Evolutionary conservation across 2,329 filamentous ascomycete genomes (phyloP).

Genomic region (Claviceps sp.): DNA sequence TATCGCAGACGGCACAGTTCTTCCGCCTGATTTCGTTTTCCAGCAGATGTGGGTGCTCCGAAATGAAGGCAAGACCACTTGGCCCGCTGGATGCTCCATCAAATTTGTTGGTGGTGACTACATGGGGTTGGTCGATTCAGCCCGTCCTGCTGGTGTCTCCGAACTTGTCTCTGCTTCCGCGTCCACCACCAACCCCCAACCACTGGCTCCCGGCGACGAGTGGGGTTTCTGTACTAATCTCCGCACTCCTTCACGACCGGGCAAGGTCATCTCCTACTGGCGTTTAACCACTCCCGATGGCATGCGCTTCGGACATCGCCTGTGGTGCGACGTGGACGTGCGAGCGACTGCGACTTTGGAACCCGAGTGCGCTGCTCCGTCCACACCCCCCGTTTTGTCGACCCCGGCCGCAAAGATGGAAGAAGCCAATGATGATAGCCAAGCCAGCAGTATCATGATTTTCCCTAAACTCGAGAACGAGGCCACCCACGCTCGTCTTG

Average conservation of each 20-base stretch:
- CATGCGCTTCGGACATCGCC: slow-evolving; percentile 74
- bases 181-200: slow-evolving; percentile 60
- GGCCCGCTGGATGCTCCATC: slow-evolving; percentile 83
- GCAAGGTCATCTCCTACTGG: slow-evolving; percentile 91
- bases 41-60: slow-evolving; percentile 84
- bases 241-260: slow-evolving; percentile 63
- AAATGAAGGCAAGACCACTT: slow-evolving; percentile 65
- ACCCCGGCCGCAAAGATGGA: slow-evolving; percentile 15
- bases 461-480: slow-evolving; percentile 96
- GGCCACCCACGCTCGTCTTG: slow-evolving; percentile 69
- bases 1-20: slow-evolving; percentile 61
- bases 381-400: background rate
- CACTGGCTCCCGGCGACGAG: slow-evolving; percentile 61
- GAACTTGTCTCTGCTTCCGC: slow-evolving; percentile 69
- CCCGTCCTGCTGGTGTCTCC: slow-evolving; percentile 62
- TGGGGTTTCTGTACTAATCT: slow-evolving; percentile 73
- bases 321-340: slow-evolving; percentile 89
- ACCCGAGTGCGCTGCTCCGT: slow-evolving; percentile 13
- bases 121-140: slow-evolving; percentile 83
- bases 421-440: slow-evolving; percentile 12
- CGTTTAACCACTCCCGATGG: slow-evolving; percentile 74
- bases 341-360: slow-evolving; percentile 21
- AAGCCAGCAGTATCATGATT: slow-evolving; percentile 61
- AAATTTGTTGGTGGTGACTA: slow-evolving; percentile 89
- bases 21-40: slow-evolving; percentile 61